Evolutionary conservation across 352 stramenopile species (phyloP), one percentile per base, ranked within the genome.

Genomic region (Globisporangium mamillatum): DNA sequence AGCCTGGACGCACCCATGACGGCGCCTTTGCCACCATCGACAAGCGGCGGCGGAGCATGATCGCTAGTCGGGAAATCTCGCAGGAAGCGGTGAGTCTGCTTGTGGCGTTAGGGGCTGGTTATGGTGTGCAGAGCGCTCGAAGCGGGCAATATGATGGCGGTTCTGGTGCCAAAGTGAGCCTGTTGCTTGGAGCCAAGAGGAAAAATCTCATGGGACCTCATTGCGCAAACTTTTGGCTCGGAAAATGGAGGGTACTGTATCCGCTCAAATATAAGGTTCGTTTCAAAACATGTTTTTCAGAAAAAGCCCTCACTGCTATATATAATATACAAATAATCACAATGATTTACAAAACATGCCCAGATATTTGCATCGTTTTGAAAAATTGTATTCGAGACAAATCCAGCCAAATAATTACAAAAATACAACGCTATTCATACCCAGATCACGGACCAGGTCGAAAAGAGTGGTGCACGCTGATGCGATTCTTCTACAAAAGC

Each of bases 1-100:
- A 80, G 20, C 79, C 84, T 1, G 86, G 82, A 14, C 86, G 84
- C 48, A 91, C 78, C 86, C 86, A 94, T 29, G 77, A 76, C 8
- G 73, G 67, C 27, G 70, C 36, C n/a, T 64, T 58, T 4, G 75
- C 54, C 25, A 84, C 58, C 24, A 74, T 76, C 6, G 72, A 77
- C 1, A 84, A 38, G 48, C 73, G 63, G 60, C 75, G 73, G 24
- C 75, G 72, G 48, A 80, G 76, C 86, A 89, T 89, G 56, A 18
- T 46, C 27, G 18, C 0, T 12, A 12, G 4, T 22, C 18, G 2
- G 44, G 34, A 9, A 38, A 34, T 27, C 29, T 61, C 25, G 55
- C 18, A 65, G 32, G 36, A 18, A 24, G 20, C 29, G 52, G 29
- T 8, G n/a, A 32, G 27, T 8, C 9, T 62, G n/a, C 29, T 36